Evolutionary conservation across 345 rosid genomes (phyloP), one percentile per base, ranked within the genome.

Genomic region (Stellera chamaejasme): DNA sequence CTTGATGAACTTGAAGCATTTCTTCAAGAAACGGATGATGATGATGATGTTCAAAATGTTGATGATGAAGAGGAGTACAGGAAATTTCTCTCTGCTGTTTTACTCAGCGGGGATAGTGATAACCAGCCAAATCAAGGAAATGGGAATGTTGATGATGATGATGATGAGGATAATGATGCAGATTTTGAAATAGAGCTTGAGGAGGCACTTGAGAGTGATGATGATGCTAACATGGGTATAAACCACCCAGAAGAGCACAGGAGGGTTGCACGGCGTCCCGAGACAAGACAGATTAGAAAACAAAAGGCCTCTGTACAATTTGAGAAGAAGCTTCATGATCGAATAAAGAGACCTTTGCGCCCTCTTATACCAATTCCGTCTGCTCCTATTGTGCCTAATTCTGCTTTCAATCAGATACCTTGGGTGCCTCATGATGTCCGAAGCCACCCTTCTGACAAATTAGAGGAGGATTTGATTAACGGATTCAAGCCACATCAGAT

Each of bases 1-100:
- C 96, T 93, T 13, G 96, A 93, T 76, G 99, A 93, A 65, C 91
- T 93, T 11, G 99, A 93, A 85, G 82, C 86, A 39, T 89, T 89
- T 71, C 88, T 93, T 59, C 90, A 93, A 61, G 96, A 89, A 77
- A 82, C 96, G 14, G 99, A 93, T 77, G 92, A 93, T 27, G 98
- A 86, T 45, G 94, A 89, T 45, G 92, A 83, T 52, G 71, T 82
- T 69, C 94, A 75, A 23, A 89, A 93, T 66, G 85, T 84, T 48
- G 89, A 89, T 13, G 99, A 93, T 62, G 87, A 93, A 68, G 86
- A 79, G 55, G 98, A 88, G 72, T 87, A 89, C 49, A 82, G 76
- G 70, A 89, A 93, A 72, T 89, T 93, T 73, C 94, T 93, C 28
- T 83, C 96, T 2, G 96, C 96, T 49, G 96, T 89, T 68, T 82